A percentile compares a stretch with the other conserved stretches of the same genome.
Conservation (phyloP, 768 basidiomycete species). For the Collybia mongolica region DNA sequence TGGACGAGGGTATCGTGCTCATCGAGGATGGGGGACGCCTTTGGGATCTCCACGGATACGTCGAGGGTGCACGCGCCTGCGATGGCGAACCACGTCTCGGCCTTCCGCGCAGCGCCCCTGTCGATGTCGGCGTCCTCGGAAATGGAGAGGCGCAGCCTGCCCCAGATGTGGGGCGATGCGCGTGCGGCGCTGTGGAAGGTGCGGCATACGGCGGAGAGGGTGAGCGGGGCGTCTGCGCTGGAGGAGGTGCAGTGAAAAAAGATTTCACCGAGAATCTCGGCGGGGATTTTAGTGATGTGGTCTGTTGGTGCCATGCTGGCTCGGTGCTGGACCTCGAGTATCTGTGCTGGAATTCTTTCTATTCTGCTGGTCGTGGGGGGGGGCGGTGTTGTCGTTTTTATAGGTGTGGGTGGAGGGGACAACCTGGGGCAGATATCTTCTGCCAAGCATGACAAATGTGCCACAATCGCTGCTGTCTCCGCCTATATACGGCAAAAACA, state of each 20-base stretch:
- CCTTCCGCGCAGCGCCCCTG: constrained; percentile 19
- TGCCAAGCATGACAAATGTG: too few species aligned
- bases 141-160: constrained; percentile 18
- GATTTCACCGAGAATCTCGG: constrained; percentile 34
- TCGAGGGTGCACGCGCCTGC: constrained; percentile 22
- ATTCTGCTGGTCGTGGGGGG: too few species aligned
- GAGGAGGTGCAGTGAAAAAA: constrained; percentile 23
- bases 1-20: too few species aligned
- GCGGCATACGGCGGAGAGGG: constrained; percentile 28
- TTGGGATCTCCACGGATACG: constrained; percentile 15
- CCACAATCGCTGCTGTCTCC: too few species aligned
- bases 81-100: constrained; percentile 27
- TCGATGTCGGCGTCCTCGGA: constrained; percentile 1
- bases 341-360: too few species aligned
- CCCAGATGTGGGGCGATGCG: constrained; percentile 30
- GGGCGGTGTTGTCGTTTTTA: too few species aligned
- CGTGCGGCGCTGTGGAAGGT: constrained; percentile 24
- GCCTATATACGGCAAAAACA: too few species aligned
- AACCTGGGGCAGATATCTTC: too few species aligned
- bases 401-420: too few species aligned
- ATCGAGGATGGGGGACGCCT: too few species aligned
- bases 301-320: constrained; percentile 1
- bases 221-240: constrained; percentile 29
- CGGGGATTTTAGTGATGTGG: constrained; percentile 17
- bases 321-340: too few species aligned